A percentile compares a stretch with the other conserved stretches of the same genome.
phyloP scores from a whole-genome alignment of 2,329 filamentous ascomycete species.

The Botrytis elliptica region DNA sequence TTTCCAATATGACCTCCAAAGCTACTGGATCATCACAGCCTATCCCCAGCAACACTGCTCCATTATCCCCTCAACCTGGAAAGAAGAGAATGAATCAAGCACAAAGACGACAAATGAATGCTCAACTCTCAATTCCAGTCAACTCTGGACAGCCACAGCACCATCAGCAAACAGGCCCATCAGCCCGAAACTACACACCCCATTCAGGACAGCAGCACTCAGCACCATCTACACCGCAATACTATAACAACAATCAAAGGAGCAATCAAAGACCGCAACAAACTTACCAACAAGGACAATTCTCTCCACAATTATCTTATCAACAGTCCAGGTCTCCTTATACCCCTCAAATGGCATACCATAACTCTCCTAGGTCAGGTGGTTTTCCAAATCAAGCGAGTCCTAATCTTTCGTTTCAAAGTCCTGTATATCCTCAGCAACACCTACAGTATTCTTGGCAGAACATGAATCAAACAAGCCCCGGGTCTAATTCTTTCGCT shows the following conservation, averaged over 20 bases:
- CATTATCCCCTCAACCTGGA: constrained; percentile 31
- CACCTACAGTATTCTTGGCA: constrained; percentile 21
- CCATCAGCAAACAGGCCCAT: constrained; percentile 40
- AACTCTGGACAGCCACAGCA: constrained; percentile 41
- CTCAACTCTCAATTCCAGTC: constrained; percentile 57
- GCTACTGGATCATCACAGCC: constrained; percentile 28
- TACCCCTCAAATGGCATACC: constrained; percentile 24
- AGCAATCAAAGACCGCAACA: constrained; percentile 27
- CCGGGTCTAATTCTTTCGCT: not conserved
- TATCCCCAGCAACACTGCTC: not conserved
- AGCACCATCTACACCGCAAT: constrained; percentile 23
- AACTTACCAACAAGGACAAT: constrained; percentile 26
- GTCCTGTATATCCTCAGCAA: not conserved
- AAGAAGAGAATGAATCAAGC: constrained; percentile 60
- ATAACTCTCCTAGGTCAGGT: constrained; percentile 39
- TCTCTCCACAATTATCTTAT: constrained; percentile 29
- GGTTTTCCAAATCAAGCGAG: constrained; percentile 25
- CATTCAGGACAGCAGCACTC: constrained; percentile 16
- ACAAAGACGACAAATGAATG: constrained; percentile 61
- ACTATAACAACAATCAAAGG: constrained; percentile 11
- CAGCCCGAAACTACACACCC: constrained; percentile 32
- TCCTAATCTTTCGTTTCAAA: constrained; percentile 24
- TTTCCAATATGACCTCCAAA: constrained; percentile 19
- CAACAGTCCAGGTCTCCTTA: constrained; percentile 29
- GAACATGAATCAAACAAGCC: constrained; percentile 16